Evolutionary conservation across 768 basidiomycete species (phyloP).

Genomic region (Leccinum incarnatum): DNA sequence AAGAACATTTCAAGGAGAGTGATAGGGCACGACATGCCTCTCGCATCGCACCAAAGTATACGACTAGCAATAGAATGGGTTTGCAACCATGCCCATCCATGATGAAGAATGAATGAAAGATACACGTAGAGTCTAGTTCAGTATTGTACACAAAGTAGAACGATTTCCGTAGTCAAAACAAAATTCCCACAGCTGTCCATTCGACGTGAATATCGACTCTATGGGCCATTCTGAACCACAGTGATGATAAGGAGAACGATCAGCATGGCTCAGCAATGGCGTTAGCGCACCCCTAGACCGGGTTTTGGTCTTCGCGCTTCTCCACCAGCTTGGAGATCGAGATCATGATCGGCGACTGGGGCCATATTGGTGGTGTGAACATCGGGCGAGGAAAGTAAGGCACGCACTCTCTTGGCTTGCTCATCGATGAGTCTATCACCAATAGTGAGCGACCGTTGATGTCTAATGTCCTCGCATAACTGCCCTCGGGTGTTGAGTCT

Average conservation of each 20-base stretch:
- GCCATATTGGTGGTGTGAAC: not conserved
- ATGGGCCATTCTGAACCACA: not conserved
- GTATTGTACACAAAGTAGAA: not conserved
- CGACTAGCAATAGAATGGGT: not conserved
- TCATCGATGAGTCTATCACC: conserved; percentile 8
- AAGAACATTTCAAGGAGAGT: not conserved
- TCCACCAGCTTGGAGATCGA: conserved; percentile 12
- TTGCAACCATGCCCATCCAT: not conserved
- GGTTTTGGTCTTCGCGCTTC: conserved; percentile 3
- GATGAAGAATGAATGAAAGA: not conserved
- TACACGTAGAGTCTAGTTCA: not conserved
- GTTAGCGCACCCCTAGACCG: conserved; percentile 1
- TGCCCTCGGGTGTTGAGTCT: conserved; percentile 14
- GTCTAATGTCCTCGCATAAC: conserved; percentile 13
- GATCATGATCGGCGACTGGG: conserved; percentile 17
- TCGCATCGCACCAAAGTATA: not conserved
- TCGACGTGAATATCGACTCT: not conserved
- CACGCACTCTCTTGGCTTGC: conserved; percentile 7
- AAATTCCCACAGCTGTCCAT: not conserved
- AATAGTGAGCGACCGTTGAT: conserved; percentile 5
- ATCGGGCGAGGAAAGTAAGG: not conserved
- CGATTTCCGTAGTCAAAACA: not conserved
- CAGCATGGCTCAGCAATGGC: not conserved
- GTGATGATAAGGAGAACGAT: not conserved
- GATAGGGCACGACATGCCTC: not conserved